Evolutionary conservation across 2,329 filamentous ascomycete genomes (phyloP).

Genomic region (Elsinoe ampelina): DNA sequence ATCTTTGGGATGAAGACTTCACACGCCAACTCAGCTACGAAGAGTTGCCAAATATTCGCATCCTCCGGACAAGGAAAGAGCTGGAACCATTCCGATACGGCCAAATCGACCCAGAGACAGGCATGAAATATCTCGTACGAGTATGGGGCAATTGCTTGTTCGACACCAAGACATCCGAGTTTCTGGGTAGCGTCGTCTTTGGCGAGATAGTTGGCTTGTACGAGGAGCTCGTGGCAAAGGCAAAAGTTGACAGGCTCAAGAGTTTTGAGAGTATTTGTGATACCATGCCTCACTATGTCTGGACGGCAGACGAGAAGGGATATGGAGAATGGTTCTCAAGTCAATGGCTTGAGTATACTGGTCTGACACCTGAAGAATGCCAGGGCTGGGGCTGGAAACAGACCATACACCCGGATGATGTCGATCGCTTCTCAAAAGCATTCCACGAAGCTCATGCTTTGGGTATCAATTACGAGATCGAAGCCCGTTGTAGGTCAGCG

Average conservation of each 20-base stretch:
- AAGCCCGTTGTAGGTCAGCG: not conserved
- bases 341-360: constrained; percentile 11
- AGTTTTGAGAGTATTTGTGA: constrained; percentile 13
- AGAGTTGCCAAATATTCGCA: constrained; percentile 4
- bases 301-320: constrained; percentile 7
- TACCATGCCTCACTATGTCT: constrained; percentile 12
- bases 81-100: constrained; percentile 5
- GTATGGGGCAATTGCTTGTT: constrained; percentile 8
- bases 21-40: constrained; percentile 1
- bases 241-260: constrained; percentile 4
- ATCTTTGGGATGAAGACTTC: not conserved
- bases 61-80: not conserved
- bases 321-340: constrained; percentile 14
- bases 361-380: constrained; percentile 4
- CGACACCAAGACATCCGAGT: not conserved
- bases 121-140: not conserved
- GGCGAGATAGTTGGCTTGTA: constrained; percentile 2
- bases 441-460: constrained; percentile 7
- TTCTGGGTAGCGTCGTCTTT: constrained; percentile 7
- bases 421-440: not conserved
- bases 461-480: constrained; percentile 9
- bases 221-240: constrained; percentile 1
- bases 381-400: constrained; percentile 12
- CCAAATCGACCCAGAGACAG: constrained; percentile 6
- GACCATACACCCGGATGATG: constrained; percentile 10